Evolutionary conservation across 192 early-diverging fungal genomes (phyloP), one percentile per base, ranked within the genome.

Genomic region (Podila epicladia): DNA sequence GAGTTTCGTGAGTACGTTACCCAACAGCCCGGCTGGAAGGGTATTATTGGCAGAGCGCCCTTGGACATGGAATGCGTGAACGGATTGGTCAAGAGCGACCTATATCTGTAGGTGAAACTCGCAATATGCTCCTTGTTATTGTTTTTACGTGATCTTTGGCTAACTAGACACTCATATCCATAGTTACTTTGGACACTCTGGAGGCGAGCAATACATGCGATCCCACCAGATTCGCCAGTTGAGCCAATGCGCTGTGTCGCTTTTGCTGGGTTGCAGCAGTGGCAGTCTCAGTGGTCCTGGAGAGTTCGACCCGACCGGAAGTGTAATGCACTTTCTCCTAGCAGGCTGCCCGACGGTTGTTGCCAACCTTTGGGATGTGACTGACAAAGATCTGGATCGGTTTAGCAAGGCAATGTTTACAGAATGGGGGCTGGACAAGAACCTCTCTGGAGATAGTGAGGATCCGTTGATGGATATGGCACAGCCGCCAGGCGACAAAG

Each of bases 301-400:
- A 0, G 95, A 97, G 62, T 99, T 94, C 84, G 97, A 99, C 73
- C 93, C 97, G 3, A 80, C 87, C 49, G 97, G 98, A 4, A 91
- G 91, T 31, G 90, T 93, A 0, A 69, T 95, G 22, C 91, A 96
- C 73, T 99, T 97, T 73, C 61, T 99, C 28, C 75, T 97, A 41
- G 95, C 86, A 26, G 95, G 96, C 31, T 91, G 94, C 71, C 94
- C 94, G 7, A 87, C 95, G 1, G 73, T 99, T 1, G 93, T 97
- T 4, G 96, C 93, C 24, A 99, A 97, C 64, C 84, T 99, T 28
- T 99, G 98, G 98, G 98, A 99, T 82, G 96, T 99, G 9, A 98
- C 97, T 3, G 98, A 99, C 80, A 87, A 91, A 70, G 97, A 98
- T 74, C 94, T 99, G 71, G 98, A 99, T 77, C 88, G 92, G 15